phyloP scores from a whole-genome alignment of 2,329 filamentous ascomycete genomes.

The Cordyceps cateniannulata region DNA sequence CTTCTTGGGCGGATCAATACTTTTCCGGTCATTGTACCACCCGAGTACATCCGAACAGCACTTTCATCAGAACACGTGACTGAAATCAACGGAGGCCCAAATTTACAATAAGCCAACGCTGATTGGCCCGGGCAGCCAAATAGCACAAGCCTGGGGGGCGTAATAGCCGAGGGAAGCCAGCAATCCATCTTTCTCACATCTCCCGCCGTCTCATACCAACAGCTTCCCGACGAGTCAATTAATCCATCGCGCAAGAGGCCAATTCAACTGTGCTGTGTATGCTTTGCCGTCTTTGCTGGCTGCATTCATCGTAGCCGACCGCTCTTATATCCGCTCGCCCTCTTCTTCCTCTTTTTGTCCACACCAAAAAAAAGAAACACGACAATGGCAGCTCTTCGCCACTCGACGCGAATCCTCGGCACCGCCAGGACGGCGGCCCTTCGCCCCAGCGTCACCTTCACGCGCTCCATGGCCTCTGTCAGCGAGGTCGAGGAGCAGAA shows the following conservation, averaged over 20 bases:
- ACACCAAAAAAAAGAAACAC: constrained; percentile 5
- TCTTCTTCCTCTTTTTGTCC: neutral
- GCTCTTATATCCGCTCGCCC: neutral
- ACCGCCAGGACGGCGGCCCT: constrained; percentile 34
- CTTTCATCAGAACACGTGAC: neutral
- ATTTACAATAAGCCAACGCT: constrained; percentile 11
- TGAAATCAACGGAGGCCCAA: neutral
- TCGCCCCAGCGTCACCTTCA: constrained; percentile 35
- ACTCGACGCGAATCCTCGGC: constrained; percentile 45
- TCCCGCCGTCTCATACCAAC: neutral
- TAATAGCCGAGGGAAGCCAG: constrained; percentile 13
- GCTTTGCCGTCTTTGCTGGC: neutral
- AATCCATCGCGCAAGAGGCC: neutral
- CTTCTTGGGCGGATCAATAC: constrained; percentile 1
- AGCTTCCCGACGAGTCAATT: neutral
- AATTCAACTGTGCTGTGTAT: neutral
- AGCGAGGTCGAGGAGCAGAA: constrained; percentile 55
- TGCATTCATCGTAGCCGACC: neutral
- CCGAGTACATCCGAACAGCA: constrained; percentile 7
- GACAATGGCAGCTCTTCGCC: constrained; percentile 55
- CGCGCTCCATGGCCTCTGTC: constrained; percentile 50
- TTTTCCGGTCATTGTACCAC: neutral
- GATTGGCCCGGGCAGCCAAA: constrained; percentile 3
- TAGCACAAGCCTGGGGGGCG: constrained; percentile 6
- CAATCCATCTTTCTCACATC: neutral